Conservation (phyloP, 2,329 filamentous ascomycete species). For the Exophiala calicioides region DNA sequence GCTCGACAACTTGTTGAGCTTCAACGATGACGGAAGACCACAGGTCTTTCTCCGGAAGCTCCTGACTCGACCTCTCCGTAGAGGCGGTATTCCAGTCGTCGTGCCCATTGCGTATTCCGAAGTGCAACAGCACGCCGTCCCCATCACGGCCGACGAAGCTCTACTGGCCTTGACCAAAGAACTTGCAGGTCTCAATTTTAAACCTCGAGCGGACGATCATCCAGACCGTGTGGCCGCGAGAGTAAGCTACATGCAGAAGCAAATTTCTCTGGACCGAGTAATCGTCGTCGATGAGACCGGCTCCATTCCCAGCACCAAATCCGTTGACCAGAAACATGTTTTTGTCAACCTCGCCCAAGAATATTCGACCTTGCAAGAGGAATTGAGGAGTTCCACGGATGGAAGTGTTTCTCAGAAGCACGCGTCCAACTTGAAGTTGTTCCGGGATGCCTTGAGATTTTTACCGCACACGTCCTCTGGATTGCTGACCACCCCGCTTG, state of each 20-base stretch:
- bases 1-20: conserved; percentile 59
- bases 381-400: conserved; percentile 51
- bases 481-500: conserved; percentile 80
- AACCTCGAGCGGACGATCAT: conserved; percentile 46
- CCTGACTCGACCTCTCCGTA: conserved; percentile 65
- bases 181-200: conserved; percentile 66
- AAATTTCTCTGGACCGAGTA: conserved; percentile 74
- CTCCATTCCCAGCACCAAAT: conserved; percentile 64
- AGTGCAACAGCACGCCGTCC: conserved; percentile 49
- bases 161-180: conserved; percentile 76
- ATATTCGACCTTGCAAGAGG: conserved; percentile 66
- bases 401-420: conserved; percentile 29
- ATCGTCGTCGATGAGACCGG: conserved; percentile 87
- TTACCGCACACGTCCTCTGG: conserved; percentile 83
- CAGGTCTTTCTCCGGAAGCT: conserved; percentile 49
- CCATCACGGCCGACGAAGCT: conserved; percentile 62
- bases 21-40: conserved; percentile 39
- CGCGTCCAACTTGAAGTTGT: conserved; percentile 58
- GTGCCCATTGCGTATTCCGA: conserved; percentile 63
- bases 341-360: conserved; percentile 96
- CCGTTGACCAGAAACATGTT: conserved; percentile 62
- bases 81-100: conserved; percentile 71
- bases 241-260: conserved; percentile 46
- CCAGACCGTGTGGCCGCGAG: conserved; percentile 42
- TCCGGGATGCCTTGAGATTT: conserved; percentile 69